Percentiles rank a stretch among this genome's conserved stretches.
phyloP scores from a whole-genome alignment of 345 rosid genomes.

The Heritiera littoralis region DNA sequence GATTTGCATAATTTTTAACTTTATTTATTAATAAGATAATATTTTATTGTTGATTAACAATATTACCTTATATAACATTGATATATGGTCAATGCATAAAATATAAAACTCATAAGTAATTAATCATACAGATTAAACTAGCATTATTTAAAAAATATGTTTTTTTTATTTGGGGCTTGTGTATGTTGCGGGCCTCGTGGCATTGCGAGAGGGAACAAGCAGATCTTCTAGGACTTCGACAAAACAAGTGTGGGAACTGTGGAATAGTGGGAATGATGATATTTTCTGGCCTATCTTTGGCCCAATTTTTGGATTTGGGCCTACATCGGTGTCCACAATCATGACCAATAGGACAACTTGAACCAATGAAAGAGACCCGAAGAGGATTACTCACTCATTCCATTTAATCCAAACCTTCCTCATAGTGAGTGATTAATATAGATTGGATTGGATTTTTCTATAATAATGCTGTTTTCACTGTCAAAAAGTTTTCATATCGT shows the following conservation, averaged over 20 bases:
- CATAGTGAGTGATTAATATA: neutral
- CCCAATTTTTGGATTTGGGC: neutral
- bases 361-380: neutral
- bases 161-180: neutral
- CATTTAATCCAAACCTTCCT: neutral
- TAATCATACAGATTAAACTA: neutral
- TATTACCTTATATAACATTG: too few relatives aligned
- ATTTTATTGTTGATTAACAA: too few relatives aligned
- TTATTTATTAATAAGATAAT: too few relatives aligned
- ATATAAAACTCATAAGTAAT: neutral
- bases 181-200: neutral
- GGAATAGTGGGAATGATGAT: too few relatives aligned
- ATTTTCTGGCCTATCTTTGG: neutral
- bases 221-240: neutral
- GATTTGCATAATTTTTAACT: too few relatives aligned
- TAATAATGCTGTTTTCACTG: neutral
- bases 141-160: too few relatives aligned
- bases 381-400: neutral
- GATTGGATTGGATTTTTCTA: neutral
- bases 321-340: neutral
- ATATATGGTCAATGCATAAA: too few relatives aligned
- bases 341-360: neutral
- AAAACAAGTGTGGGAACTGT: too few relatives aligned
- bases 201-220: neutral
- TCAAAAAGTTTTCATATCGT: neutral